These are phyloP conservation scores for Penicillium sp. DNA, from an alignment of 2,329 filamentous ascomycete species.

Conservation along the genomic window DNA sequence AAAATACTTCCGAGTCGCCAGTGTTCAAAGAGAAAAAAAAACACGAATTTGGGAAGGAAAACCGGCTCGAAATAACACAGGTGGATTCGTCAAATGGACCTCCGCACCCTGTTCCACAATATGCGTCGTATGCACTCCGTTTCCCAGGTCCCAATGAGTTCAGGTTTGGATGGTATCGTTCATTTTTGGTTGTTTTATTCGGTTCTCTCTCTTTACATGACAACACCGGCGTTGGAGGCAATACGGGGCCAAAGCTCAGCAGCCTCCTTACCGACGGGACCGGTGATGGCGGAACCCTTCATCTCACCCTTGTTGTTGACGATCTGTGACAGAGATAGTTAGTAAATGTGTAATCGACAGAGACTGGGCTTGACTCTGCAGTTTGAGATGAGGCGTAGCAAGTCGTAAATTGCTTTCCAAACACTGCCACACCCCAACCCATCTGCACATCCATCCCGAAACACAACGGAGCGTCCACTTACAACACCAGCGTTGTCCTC, in stretches of 20 bases:
- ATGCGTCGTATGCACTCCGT: constrained; percentile 29
- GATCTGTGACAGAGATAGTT: constrained; percentile 60
- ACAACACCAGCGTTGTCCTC: constrained; percentile 99
- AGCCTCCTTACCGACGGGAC: constrained; percentile 98
- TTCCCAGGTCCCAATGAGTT: constrained; percentile 26
- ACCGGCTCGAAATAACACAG: constrained; percentile 28
- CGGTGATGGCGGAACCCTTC: constrained; percentile 99
- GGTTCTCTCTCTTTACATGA: constrained; percentile 74
- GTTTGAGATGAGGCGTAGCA: not conserved
- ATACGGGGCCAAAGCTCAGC: constrained; percentile 99
- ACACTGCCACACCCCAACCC: not conserved
- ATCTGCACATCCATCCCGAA: not conserved
- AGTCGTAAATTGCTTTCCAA: not conserved
- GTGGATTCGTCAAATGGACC: constrained; percentile 28
- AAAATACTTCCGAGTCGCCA: constrained; percentile 27
- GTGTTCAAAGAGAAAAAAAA: constrained; percentile 23
- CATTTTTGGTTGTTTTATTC: constrained; percentile 29
- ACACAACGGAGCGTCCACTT: constrained; percentile 48
- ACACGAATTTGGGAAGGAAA: constrained; percentile 24
- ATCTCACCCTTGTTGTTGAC: constrained; percentile 99
- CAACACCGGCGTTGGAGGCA: constrained; percentile 98
- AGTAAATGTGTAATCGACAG: not conserved
- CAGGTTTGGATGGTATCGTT: constrained; percentile 29
- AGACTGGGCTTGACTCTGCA: not conserved
- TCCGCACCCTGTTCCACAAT: constrained; percentile 21